A percentile compares a stretch with the other conserved stretches of the same genome.
Evolutionary conservation across 768 basidiomycete species (phyloP).

Genomic region (Leccinum longicurvipes): DNA sequence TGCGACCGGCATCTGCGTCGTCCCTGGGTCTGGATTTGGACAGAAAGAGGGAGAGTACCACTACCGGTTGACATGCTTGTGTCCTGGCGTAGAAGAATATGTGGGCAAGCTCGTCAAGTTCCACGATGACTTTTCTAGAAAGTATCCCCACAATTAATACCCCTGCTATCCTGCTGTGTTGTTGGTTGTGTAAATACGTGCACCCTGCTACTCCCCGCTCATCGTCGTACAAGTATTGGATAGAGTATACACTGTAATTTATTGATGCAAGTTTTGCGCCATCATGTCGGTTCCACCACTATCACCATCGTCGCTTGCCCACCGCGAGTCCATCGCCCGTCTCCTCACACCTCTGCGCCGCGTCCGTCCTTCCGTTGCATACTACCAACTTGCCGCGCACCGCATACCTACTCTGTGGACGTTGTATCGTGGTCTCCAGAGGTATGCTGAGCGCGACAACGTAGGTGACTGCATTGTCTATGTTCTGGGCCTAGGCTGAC

Average conservation of each 20-base stretch:
- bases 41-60: constrained; percentile 90
- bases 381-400: constrained; percentile 69
- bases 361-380: constrained; percentile 58
- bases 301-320: constrained; percentile 36
- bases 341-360: constrained; percentile 57
- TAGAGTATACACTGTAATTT: not conserved
- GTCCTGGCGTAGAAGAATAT: constrained; percentile 92
- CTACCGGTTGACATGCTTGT: constrained; percentile 90
- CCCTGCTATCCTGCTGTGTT: not conserved
- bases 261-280: not conserved
- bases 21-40: constrained; percentile 93
- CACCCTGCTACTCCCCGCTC: not conserved
- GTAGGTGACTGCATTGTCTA: constrained; percentile 33
- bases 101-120: constrained; percentile 78
- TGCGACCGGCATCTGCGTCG: constrained; percentile 88
- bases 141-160: constrained; percentile 35
- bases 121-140: constrained; percentile 57
- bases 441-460: constrained; percentile 49
- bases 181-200: not conserved
- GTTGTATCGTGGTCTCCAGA: constrained; percentile 68
- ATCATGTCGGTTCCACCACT: constrained; percentile 18
- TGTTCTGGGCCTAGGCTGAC: not conserved
- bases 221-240: not conserved
- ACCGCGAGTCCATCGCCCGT: constrained; percentile 50
- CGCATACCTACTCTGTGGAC: constrained; percentile 74